phyloP scores from a whole-genome alignment of 108 stramenopile genomes.

The Mayamaea pseudoterrestris region DNA sequence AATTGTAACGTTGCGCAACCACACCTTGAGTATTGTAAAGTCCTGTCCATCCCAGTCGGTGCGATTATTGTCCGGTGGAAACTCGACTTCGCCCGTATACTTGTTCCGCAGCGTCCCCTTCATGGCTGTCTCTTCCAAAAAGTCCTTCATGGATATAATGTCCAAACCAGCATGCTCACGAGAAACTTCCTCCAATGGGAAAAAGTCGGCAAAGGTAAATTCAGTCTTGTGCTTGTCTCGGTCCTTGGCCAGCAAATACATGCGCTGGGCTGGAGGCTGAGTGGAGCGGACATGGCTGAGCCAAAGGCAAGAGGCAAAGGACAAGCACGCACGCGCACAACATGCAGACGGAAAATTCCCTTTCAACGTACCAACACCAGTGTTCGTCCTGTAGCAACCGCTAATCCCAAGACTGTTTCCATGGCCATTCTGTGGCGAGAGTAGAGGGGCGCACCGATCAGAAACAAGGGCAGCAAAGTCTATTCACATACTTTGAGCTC shows the following conservation, averaged over 20 bases:
- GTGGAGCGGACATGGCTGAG: neutral
- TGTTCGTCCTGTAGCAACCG: constrained; percentile 67
- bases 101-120: constrained; percentile 33
- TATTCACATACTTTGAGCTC: no score
- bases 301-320: neutral
- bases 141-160: constrained; percentile 69
- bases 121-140: constrained; percentile 49
- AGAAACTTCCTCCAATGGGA: constrained; percentile 48
- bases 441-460: no score
- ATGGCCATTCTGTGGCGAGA: constrained; percentile 77
- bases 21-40: constrained; percentile 9
- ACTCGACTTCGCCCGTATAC: constrained; percentile 20
- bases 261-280: constrained; percentile 71
- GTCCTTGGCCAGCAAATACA: constrained; percentile 64
- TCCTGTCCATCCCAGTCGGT: constrained; percentile 50
- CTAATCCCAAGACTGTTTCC: constrained; percentile 69
- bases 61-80: constrained; percentile 38
- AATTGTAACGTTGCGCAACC: constrained; percentile 30
- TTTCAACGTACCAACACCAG: constrained; percentile 42
- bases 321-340: neutral
- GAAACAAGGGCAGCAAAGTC: no score
- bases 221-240: constrained; percentile 18
- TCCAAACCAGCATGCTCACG: constrained; percentile 37
- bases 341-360: constrained; percentile 7
- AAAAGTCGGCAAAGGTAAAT: constrained; percentile 67